A percentile compares a stretch with the other conserved stretches of the same genome.
Conservation (phyloP, 1,139 yeast genomes). For the Suhomyces panamericanus region DNA sequence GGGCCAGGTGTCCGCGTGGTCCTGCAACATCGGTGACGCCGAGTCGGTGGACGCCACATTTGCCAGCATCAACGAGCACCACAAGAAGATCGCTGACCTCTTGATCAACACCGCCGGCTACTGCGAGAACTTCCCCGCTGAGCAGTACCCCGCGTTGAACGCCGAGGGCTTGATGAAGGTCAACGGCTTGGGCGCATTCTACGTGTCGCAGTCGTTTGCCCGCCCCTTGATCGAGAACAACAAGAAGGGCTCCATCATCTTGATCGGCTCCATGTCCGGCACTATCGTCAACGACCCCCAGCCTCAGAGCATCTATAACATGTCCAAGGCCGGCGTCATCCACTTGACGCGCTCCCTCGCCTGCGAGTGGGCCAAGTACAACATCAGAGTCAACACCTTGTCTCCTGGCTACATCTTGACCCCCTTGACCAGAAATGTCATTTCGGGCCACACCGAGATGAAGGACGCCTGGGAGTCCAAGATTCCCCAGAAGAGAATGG, state of each 20-base stretch:
- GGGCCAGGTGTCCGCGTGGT: slow-evolving; percentile 65
- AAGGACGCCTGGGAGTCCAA: slow-evolving; percentile 50
- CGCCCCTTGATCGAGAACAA: slow-evolving; percentile 63
- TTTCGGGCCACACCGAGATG: slow-evolving; percentile 47
- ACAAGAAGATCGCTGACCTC: slow-evolving; percentile 61
- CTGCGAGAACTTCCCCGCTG: slow-evolving; percentile 76
- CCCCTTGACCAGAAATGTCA: slow-evolving; percentile 50
- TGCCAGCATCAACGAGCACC: slow-evolving; percentile 52
- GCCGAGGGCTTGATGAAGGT: slow-evolving; percentile 72
- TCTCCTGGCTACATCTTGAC: slow-evolving; percentile 52
- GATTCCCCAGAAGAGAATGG: slow-evolving; percentile 53
- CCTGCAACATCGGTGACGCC: slow-evolving; percentile 73
- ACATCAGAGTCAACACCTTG: slow-evolving; percentile 49
- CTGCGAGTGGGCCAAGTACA: slow-evolving; percentile 54
- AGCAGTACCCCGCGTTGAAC: slow-evolving; percentile 70
- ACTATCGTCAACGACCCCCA: slow-evolving; percentile 53
- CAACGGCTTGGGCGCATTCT: slow-evolving; percentile 73
- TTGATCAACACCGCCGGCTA: slow-evolving; percentile 83
- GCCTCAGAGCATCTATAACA: slow-evolving; percentile 52
- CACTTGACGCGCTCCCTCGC: slow-evolving; percentile 51
- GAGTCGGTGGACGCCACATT: slow-evolving; percentile 58
- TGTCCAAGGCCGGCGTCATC: slow-evolving; percentile 53
- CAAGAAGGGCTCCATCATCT: slow-evolving; percentile 47
- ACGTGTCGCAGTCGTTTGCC: slow-evolving; percentile 62
- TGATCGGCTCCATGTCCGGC: slow-evolving; percentile 52